Base-by-base conservation (phyloP, 106 monocot species). In the Acanthochlamys bracteata region DNA sequence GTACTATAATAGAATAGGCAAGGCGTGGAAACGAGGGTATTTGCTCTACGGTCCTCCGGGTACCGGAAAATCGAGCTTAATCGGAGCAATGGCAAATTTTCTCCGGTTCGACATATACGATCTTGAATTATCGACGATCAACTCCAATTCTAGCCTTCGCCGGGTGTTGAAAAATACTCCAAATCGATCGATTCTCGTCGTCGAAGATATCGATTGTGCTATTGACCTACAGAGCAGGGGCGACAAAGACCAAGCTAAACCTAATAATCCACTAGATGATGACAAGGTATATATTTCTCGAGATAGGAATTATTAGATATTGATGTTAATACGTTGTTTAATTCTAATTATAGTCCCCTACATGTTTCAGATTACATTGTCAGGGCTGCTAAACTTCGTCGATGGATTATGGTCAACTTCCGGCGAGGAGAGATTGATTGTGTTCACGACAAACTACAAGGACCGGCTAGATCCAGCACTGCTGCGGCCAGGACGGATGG, bases 31-130 rank as follows among this genome's bases (percentile, higher is more conserved):
- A n/a, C 53, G 53, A 6, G 53, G 53, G 16, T 54, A 54, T 17
- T 54, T 54, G 53, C 53, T 54, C 6, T 54, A 54, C n/a, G 53
- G 53, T 10, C 53, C 53, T 8, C 53, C 53, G 53, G 53, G 53
- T 10, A 54, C 53, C 16, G 53, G 53, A 11, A 54, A 54, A n/a
- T 54, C 53, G 53, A 54, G 53, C 53, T 19, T 54, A n/a, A n/a
- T 54, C 19, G 53, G 53, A 19, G 53, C 53, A 6, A 54, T 54
- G 53, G 53, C 53, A n/a, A 54, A 54, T 17, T 54, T 16, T 17
- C 53, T 54, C 16, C 11, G n/a, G 16, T 54, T 54, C 16, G 53
- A 54, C 16, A 54, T 54, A 10, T 54, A 54, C 53, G 53, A 54
- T 19, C 53, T 54, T 7, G 53, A 54, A n/a, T n/a, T 54, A 19